Evolutionary conservation across 306 rosid species (phyloP), one percentile per base, ranked within the genome.

Genomic region (Arachis stenosperma): DNA sequence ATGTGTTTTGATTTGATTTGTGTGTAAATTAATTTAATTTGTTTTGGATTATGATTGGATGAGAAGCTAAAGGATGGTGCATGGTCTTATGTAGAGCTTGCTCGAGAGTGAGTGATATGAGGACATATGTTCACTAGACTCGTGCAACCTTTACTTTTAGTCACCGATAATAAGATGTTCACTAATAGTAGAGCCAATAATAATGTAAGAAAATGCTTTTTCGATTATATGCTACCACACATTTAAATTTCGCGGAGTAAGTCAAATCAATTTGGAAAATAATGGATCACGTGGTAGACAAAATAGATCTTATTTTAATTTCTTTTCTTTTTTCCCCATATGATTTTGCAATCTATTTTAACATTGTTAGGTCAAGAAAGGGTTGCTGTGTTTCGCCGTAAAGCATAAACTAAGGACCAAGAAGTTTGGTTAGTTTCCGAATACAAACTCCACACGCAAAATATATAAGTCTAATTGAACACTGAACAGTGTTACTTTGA

Each of bases 81-180:
- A n/a, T n/a, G n/a, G n/a, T n/a, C n/a, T n/a, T n/a, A n/a, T n/a
- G n/a, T n/a, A n/a, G n/a, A n/a, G n/a, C n/a, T n/a, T n/a, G n/a
- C n/a, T n/a, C n/a, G n/a, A n/a, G n/a, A n/a, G n/a, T n/a, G n/a
- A n/a, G n/a, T n/a, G n/a, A n/a, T n/a, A n/a, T n/a, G n/a, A n/a
- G n/a, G n/a, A n/a, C n/a, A n/a, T n/a, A n/a, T n/a, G n/a, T n/a
- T n/a, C n/a, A n/a, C 9, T 57, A 1, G 69, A 71, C 48, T 59
- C 61, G 52, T 40, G 57, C 36, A 65, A 6, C 69, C 41, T 71
- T 40, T 14, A 39, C 53, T 61, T 55, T 50, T 59, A 66, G 46
- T 52, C 37, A 29, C 43, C 4, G 81, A 84, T 47, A 60, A 84
- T 47, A 60, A 58, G 85, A 81, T 66, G 79, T 77, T 65, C 22